phyloP scores from a whole-genome alignment of 2,329 filamentous ascomycete genomes.

The Fusarium pseudocircinatum region DNA sequence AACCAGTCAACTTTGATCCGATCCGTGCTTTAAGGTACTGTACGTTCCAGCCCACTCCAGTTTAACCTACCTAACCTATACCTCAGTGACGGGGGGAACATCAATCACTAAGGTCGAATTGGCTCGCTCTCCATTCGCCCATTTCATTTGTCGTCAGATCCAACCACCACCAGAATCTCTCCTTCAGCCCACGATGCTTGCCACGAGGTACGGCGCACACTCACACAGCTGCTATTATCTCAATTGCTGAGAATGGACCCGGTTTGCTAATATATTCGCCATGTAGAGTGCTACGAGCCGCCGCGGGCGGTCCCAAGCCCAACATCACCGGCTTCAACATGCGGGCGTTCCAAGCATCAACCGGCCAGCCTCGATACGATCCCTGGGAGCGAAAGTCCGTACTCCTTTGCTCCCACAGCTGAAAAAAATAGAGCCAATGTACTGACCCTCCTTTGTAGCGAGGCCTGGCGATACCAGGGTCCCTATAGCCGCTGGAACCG shows the following conservation, averaged over 20 bases:
- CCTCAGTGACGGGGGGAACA: conserved; percentile 13
- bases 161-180: conserved; percentile 39
- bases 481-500: conserved; percentile 89
- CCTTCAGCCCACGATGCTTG: conserved; percentile 49
- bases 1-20: conserved; percentile 41
- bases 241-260: conserved; percentile 9
- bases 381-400: conserved; percentile 74
- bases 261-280: conserved; percentile 25
- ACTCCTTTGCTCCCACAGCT: not conserved
- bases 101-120: conserved; percentile 41
- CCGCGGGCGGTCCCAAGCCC: conserved; percentile 63
- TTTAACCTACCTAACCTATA: conserved; percentile 4
- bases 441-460: conserved; percentile 63
- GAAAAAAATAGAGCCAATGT: not conserved
- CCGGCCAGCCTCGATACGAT: conserved; percentile 70
- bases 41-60: not conserved
- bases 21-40: not conserved
- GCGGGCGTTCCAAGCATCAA: conserved; percentile 78
- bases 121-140: conserved; percentile 45
- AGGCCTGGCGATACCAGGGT: conserved; percentile 93
- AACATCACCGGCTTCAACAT: conserved; percentile 95
- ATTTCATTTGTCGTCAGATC: conserved; percentile 44
- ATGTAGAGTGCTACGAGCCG: conserved; percentile 60
- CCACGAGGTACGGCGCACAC: conserved; percentile 49
- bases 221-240: not conserved